These are phyloP conservation scores for Trichophyton mentagrophytes DNA, from an alignment of 2,329 filamentous ascomycete species.

Conservation along the genomic window DNA sequence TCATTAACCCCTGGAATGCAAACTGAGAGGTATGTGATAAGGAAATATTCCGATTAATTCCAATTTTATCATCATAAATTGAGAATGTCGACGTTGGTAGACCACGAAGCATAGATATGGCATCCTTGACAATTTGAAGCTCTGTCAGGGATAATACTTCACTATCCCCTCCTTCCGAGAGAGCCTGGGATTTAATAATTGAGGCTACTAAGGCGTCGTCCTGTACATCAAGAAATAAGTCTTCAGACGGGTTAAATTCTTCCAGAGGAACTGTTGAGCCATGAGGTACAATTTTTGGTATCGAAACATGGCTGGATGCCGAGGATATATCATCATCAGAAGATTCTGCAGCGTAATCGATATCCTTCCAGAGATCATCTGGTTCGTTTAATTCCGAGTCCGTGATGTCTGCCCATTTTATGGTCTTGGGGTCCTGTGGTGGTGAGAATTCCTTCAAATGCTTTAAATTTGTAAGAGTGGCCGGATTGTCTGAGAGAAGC, in stretches of 20 bases:
- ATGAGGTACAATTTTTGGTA: slow-evolving; percentile 19
- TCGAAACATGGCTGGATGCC: slow-evolving; percentile 22
- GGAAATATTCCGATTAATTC: slow-evolving; percentile 28
- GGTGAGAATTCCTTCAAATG: slow-evolving; percentile 47
- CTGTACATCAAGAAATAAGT: slow-evolving; percentile 22
- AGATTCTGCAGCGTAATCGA: slow-evolving; percentile 28
- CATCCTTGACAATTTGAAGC: slow-evolving; percentile 60
- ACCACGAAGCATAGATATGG: slow-evolving; percentile 73
- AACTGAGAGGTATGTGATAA: slow-evolving; percentile 23
- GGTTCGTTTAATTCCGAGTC: slow-evolving; percentile 55
- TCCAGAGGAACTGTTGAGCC: slow-evolving; percentile 19
- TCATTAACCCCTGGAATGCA: slow-evolving; percentile 23
- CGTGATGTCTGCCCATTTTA: slow-evolving; percentile 72
- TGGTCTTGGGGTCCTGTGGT: slow-evolving; percentile 33
- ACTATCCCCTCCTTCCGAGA: slow-evolving; percentile 13
- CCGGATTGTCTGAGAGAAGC: slow-evolving; percentile 67
- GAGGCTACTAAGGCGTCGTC: slow-evolving; percentile 25
- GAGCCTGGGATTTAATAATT: slow-evolving; percentile 25
- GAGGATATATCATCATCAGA: slow-evolving; percentile 29
- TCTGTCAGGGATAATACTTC: slow-evolving; percentile 46
- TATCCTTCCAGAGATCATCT: slow-evolving; percentile 31
- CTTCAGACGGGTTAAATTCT: slow-evolving; percentile 25
- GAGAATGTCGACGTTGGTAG: slow-evolving; percentile 60
- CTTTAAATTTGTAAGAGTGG: slow-evolving; percentile 53
- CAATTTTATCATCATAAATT: slow-evolving; percentile 24